A percentile compares a stretch with the other conserved stretches of the same genome.
Conservation (phyloP, 202 grass and related monocot genomes). For the Panicum virgatum region DNA sequence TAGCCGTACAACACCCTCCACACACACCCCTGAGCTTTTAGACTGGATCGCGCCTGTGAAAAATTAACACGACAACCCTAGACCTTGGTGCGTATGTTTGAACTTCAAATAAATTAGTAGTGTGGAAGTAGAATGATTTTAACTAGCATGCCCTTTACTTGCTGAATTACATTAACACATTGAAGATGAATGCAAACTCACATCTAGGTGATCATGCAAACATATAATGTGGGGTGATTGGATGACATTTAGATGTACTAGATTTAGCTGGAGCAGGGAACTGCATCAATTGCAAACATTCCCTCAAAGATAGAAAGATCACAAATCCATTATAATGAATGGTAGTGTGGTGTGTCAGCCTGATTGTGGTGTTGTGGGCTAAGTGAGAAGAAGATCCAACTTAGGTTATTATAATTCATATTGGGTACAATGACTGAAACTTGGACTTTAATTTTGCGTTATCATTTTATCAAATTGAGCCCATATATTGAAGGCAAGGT, state of each 20-base stretch:
- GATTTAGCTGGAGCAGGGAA: not conserved
- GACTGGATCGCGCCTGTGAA: too few species aligned
- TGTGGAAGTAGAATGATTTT: constrained; percentile 12
- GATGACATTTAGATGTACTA: not conserved
- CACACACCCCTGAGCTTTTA: too few species aligned
- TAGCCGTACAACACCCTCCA: too few species aligned
- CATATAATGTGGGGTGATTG: not conserved
- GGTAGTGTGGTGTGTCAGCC: not conserved
- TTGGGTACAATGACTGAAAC: not conserved
- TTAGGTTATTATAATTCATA: not conserved
- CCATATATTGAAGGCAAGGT: not conserved
- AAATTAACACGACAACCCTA: too few species aligned
- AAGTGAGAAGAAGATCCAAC: not conserved
- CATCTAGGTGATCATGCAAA: not conserved
- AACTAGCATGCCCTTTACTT: not conserved
- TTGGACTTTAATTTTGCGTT: not conserved
- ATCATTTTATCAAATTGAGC: not conserved
- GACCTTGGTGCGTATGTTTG: not conserved
- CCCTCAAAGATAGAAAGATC: not conserved
- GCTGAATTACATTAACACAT: not conserved
- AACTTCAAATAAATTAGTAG: not conserved
- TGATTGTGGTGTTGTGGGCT: not conserved
- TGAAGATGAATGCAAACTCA: not conserved
- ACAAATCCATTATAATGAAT: not conserved
- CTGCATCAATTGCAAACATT: not conserved